Conservation (phyloP, 345 rosid species). For the Iberis pinnata region DNA sequence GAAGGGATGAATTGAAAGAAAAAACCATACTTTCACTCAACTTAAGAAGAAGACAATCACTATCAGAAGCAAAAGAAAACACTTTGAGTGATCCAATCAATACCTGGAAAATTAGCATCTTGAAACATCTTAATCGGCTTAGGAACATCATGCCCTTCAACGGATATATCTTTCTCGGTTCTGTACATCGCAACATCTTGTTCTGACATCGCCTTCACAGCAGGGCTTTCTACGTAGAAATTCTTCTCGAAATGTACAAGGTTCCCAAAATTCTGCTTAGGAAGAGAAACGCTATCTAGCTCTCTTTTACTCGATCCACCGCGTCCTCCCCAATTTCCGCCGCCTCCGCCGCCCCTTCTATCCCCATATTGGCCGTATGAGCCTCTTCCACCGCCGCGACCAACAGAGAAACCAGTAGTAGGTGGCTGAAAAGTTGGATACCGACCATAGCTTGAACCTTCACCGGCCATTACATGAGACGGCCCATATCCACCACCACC, state of each 20-base stretch:
- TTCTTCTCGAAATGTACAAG: constrained; percentile 83
- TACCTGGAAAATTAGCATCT: constrained; percentile 92
- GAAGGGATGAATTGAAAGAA: background rate
- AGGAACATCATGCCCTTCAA: constrained; percentile 81
- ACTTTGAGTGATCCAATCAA: background rate
- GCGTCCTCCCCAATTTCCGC: constrained; percentile 39
- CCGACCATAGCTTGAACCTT: constrained; percentile 26
- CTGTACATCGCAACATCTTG: constrained; percentile 57
- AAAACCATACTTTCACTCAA: constrained; percentile 8
- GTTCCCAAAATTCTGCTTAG: constrained; percentile 63
- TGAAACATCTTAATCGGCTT: constrained; percentile 64
- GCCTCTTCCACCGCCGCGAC: constrained; percentile 33
- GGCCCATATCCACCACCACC: constrained; percentile 38
- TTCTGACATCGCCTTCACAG: constrained; percentile 61
- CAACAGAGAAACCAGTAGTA: constrained; percentile 35
- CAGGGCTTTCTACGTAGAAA: constrained; percentile 64
- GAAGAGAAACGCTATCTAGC: constrained; percentile 55
- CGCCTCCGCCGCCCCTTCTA: constrained; percentile 27
- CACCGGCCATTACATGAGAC: constrained; percentile 32
- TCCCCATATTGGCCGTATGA: constrained; percentile 24
- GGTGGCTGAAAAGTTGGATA: constrained; percentile 59
- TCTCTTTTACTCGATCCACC: constrained; percentile 54
- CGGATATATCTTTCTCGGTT: constrained; percentile 53
- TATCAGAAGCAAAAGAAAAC: background rate
- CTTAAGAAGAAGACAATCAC: background rate